Base-by-base conservation (phyloP, 495 filamentous ascomycete species). In the Penicillium cataractarum region DNA sequence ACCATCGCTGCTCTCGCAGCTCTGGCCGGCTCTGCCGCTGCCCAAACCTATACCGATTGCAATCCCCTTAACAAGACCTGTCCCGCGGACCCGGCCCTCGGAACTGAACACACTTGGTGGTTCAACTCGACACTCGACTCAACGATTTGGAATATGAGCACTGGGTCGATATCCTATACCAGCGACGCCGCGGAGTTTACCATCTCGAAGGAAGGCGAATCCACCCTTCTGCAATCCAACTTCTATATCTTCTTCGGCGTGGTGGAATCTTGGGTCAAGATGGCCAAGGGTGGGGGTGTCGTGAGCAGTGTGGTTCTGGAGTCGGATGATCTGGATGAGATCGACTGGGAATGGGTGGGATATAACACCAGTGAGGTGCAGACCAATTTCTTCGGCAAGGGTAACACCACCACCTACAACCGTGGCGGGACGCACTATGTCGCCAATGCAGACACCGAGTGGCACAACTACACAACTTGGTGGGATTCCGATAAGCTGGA, bases 321-420 rank as follows among this genome's bases (percentile, higher is more conserved):
- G 74, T 97, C 93, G 10, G 94, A 96, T 74, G 86, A 88, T 63
- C 85, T 97, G 13, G 95, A 99, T 74, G 95, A 99, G 76, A 92
- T 99, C 69, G 95, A 97, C 74, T 92, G 92, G 84, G 87, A 89
- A 68, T 83, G 86, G 81, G 71, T 82, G 53, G 84, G 84, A 50
- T 80, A 73, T 29, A 79, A 84, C 60, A 76, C 80, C 57, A 82
- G 67, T 54, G 74, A 87, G 55, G 90, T 96, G 15, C 91, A 97
- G 76, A 90, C 86, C 71, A 97, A 99, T 78, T 99, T 93, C 80
- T 99, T 94, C 71, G 90, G 91, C 72, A 96, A 97, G 79, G 95
- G 94, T 15, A 87, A 91, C 56, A 65, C 71, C 26, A 90, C 89
- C 1, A 82, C 83, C 10, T 93, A 89, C 67, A 85, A 90, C 72